Conservation (phyloP, 1,139 yeast species). For the Geotrichum cucujoidarum region DNA sequence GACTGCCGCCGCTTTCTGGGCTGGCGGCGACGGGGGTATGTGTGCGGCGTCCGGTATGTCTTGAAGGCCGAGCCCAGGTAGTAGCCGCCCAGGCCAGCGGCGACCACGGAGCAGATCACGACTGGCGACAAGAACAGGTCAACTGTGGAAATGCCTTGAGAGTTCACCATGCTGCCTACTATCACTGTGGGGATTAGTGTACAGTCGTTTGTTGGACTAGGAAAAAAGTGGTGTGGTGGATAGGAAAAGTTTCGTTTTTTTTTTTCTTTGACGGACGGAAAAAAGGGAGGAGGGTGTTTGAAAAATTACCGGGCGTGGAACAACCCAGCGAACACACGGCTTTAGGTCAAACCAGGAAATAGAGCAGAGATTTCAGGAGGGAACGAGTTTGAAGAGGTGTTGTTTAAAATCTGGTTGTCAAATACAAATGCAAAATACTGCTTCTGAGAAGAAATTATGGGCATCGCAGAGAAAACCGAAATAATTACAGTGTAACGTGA, state of each 20-base stretch:
- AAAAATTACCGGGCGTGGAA: too few species aligned
- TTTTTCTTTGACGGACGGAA: too few species aligned
- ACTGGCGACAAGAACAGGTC: conserved; percentile 17
- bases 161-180: neutral
- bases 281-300: neutral
- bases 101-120: conserved; percentile 17
- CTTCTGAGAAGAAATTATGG: too few species aligned
- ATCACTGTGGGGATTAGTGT: neutral
- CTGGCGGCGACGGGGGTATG: neutral
- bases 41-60: neutral
- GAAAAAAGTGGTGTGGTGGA: neutral
- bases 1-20: conserved; percentile 5
- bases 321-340: too few species aligned
- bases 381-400: too few species aligned
- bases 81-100: conserved; percentile 25
- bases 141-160: conserved; percentile 16
- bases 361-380: too few species aligned
- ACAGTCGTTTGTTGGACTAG: neutral
- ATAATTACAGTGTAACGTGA: too few species aligned
- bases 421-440: too few species aligned
- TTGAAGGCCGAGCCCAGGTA: conserved; percentile 21
- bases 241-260: too few species aligned
- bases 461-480: too few species aligned
- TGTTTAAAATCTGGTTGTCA: too few species aligned
- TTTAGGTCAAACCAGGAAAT: too few species aligned